A percentile compares a stretch with the other conserved stretches of the same genome.
These are phyloP conservation scores for Claviceps humidiphila DNA, from an alignment of 2,329 filamentous ascomycete species.

Conservation along the genomic window DNA sequence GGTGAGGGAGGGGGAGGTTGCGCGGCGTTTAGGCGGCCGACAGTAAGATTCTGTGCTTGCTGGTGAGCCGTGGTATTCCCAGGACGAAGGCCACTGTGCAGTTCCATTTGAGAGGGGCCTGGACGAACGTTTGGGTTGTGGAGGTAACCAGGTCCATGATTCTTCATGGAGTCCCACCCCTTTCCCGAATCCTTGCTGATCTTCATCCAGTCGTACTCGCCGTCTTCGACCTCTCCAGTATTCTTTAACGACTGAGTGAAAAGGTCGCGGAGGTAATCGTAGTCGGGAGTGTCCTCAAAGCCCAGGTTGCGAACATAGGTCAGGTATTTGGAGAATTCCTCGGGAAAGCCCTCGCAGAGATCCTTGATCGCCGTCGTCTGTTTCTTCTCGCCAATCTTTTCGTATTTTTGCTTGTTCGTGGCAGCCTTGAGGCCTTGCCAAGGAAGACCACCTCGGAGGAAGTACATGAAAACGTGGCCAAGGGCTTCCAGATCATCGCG, in stretches of 20 bases:
- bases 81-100: slow-evolving; percentile 60
- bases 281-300: slow-evolving; percentile 96
- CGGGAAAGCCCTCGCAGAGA: slow-evolving; percentile 87
- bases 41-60: slow-evolving; percentile 53
- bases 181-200: slow-evolving; percentile 71
- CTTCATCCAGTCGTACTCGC: slow-evolving; percentile 99
- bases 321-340: slow-evolving; percentile 95
- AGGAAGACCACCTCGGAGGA: slow-evolving; percentile 55
- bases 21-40: slow-evolving; percentile 85
- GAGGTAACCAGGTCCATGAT: slow-evolving; percentile 46
- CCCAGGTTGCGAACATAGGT: slow-evolving; percentile 95
- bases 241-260: slow-evolving; percentile 95
- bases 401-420: slow-evolving; percentile 92
- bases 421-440: slow-evolving; percentile 64
- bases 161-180: slow-evolving; percentile 67
- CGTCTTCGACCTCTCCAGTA: slow-evolving; percentile 87
- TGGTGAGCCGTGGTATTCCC: slow-evolving; percentile 52
- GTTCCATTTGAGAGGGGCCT: slow-evolving; percentile 72
- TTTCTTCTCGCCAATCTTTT: slow-evolving; percentile 99
- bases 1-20: slow-evolving; percentile 80
- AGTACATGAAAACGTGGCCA: slow-evolving; percentile 64
- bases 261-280: slow-evolving; percentile 91
- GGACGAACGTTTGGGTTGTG: slow-evolving; percentile 68
- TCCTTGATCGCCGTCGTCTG: slow-evolving; percentile 96
- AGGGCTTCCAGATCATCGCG: slow-evolving; percentile 89